These are phyloP conservation scores for Carpinus viminea DNA, from an alignment of 306 rosid genomes.

Conservation along the genomic window DNA sequence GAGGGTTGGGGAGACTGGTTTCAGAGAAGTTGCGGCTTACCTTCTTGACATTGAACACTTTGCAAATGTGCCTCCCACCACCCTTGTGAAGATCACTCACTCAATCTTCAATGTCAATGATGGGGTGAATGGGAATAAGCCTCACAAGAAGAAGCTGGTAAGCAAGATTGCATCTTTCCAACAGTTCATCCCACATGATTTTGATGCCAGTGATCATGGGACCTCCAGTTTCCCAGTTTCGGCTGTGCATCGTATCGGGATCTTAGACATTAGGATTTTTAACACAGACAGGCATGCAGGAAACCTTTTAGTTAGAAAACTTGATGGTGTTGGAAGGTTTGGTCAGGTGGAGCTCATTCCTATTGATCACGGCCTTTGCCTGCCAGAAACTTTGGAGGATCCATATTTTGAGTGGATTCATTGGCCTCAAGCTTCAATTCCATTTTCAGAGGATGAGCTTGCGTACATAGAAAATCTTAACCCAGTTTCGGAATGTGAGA, in stretches of 20 bases:
- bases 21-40: conserved; percentile 94
- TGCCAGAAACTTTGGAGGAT: conserved; percentile 92
- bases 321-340: conserved; percentile 75
- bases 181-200: conserved; percentile 88
- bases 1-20: conserved; percentile 96
- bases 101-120: conserved; percentile 92
- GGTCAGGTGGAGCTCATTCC: conserved; percentile 94
- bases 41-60: conserved; percentile 79
- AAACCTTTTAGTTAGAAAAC: conserved; percentile 83
- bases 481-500: conserved; percentile 62
- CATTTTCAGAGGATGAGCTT: conserved; percentile 90
- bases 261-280: conserved; percentile 92
- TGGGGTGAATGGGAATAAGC: conserved; percentile 73
- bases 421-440: conserved; percentile 99
- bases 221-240: conserved; percentile 92
- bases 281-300: conserved; percentile 99
- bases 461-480: conserved; percentile 63
- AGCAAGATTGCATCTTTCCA: conserved; percentile 96
- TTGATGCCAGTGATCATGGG: conserved; percentile 98
- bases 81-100: conserved; percentile 93
- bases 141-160: conserved; percentile 62
- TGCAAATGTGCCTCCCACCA: conserved; percentile 96
- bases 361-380: conserved; percentile 96
- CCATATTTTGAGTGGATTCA: conserved; percentile 99
- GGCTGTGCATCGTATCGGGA: conserved; percentile 94